Percentiles rank a stretch among this genome's conserved stretches.
These are phyloP conservation scores for Saposhnikovia divaricata DNA, from an alignment of 129 eudicot genomes.

Conservation along the genomic window DNA sequence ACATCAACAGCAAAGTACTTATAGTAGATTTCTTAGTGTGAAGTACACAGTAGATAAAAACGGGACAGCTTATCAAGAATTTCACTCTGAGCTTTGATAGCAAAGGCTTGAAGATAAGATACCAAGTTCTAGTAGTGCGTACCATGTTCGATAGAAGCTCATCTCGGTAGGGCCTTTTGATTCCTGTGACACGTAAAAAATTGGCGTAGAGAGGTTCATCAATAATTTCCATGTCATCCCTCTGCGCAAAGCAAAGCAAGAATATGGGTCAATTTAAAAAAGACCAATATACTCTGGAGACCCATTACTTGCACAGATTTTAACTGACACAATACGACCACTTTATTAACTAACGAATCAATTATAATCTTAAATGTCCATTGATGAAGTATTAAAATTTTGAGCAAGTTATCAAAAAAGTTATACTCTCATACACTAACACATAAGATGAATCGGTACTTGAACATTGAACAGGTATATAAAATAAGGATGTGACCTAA, in stretches of 20 bases:
- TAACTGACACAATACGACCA: background rate
- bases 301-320: background rate
- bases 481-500: no score
- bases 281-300: background rate
- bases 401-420: no score
- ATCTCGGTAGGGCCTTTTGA: slow-evolving; percentile 66
- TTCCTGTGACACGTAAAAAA: slow-evolving; percentile 61
- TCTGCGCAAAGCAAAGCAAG: slow-evolving; percentile 27
- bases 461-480: no score
- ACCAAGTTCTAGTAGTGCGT: background rate
- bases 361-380: background rate
- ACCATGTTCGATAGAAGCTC: slow-evolving; percentile 68
- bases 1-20: background rate
- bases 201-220: slow-evolving; percentile 85
- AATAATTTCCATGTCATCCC: slow-evolving; percentile 84
- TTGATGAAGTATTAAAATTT: no score
- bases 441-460: no score
- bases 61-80: background rate
- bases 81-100: background rate
- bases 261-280: background rate
- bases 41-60: background rate
- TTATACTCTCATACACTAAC: no score
- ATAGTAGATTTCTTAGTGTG: background rate
- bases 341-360: background rate
- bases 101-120: background rate